Base-by-base conservation (phyloP, 2,329 filamentous ascomycete genomes). In the Thielaviopsis punctulata region DNA sequence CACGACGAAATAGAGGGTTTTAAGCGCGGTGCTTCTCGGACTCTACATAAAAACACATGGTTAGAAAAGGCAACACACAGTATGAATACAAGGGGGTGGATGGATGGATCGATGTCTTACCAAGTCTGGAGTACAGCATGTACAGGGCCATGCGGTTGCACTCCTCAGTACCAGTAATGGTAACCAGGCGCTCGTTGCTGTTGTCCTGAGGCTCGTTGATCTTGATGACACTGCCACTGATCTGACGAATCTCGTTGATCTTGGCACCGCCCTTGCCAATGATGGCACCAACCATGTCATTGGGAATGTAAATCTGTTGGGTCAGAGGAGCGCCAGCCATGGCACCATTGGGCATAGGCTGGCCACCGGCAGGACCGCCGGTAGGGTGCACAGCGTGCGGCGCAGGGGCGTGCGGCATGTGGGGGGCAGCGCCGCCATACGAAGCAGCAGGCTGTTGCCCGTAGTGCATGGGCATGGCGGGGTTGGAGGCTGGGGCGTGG, bases 61-160 rank as follows among this genome's bases (percentile, higher is more conserved):
- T 33, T 43, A 44, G 15, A 18, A 36, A 24, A 45, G n/a, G n/a
- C n/a, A n/a, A n/a, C n/a, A n/a, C n/a, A n/a, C n/a, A n/a, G n/a
- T n/a, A n/a, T n/a, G n/a, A n/a, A n/a, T n/a, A n/a, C n/a, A n/a
- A n/a, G n/a, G n/a, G n/a, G n/a, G n/a, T n/a, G n/a, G n/a, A n/a
- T n/a, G n/a, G n/a, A n/a, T n/a, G n/a, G n/a, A n/a, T n/a, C n/a
- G n/a, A n/a, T 52, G 25, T 48, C 73, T 71, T 66, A 95, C 92
- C 92, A 66, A 98, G 84, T 75, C 92, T 80, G 55, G 87, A 93
- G 69, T 98, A 98, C 52, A 98, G 79, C 89, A 98, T 95, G 70
- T 96, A 98, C 52, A 98, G 71, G n/a, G 92, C 92, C 89, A 98
- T 96, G 63, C 95, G 86, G 70, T 98, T 98, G 73, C 88, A 95